Base-by-base conservation (phyloP, 176 grass and related monocot species). In the Olyra latifolia region DNA sequence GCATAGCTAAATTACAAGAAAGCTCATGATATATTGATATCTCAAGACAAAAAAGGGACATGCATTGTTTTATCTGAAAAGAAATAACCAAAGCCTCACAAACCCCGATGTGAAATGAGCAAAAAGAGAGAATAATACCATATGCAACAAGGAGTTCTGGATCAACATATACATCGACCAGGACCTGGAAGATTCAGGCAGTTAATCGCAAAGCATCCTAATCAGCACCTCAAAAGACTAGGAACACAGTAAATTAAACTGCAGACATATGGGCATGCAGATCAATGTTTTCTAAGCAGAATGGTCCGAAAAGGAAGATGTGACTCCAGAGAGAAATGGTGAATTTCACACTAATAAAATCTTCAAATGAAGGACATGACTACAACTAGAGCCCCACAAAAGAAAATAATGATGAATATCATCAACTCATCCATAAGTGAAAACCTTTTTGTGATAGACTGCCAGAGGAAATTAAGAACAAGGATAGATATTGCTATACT, bases 141-240 rank as follows among this genome's bases (percentile, higher is more conserved):
- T 98, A 98, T 81, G 95, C 92, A 75, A 98, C 95, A 78, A 98
- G 92, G 78, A 98, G 89, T 41, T 98, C 91, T 74, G 90, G 95
- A 71, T 98, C 95, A 87, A 72, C 86, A 24, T 88, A 84, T 66
- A 95, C 95, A 93, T 98, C 95, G 71, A 98, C 92, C 62, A 98
- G 87, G 65, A 98, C 83, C 95, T 98, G 89, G 76, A 91, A 85
- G 19, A 71, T 74, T 65, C 28, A 57, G 13, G 17, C 13, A 80
- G 62, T 80, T 46, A 68, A 69, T 53, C 45, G 65, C 42, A 78
- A 63, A 89, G 58, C 16, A 56, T 80, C 14, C 64, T 32, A 64
- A 47, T 83, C 43, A 73, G 65, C 43, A 43, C 58, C 41, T 48
- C 1, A 61, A 75, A 80, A 53, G 6, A 84, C 42, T 43, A 79